Evolutionary conservation across 768 basidiomycete species (phyloP), one percentile per base, ranked within the genome.

Genomic region (Psilocybe cyanescens): DNA sequence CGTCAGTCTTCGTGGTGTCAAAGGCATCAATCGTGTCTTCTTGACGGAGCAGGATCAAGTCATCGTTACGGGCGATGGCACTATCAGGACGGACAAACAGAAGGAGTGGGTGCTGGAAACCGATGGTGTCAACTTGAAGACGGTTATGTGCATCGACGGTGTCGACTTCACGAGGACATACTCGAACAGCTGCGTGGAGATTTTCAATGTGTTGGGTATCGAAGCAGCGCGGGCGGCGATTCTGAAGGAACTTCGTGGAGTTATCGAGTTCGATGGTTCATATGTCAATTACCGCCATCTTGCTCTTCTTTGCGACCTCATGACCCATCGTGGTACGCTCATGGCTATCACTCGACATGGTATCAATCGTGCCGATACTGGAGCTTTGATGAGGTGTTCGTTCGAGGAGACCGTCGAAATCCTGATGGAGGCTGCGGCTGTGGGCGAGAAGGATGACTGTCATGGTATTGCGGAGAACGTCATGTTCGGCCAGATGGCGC

Each of bases 341-440:
- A 99, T 98, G 96, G 94, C 96, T 3, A 99, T 99, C 76, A 99
- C 97, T 56, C 95, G 97, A 41, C 97, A 99, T 70, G 97, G 97
- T 74, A 99, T 99, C 77, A 99, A 99, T 76, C 90, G 97, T 51
- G 91, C 96, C 28, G 97, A 99, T 68, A 98, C 97, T n/a, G 97
- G 97, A 17, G 97, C 97, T 3, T 82, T 99, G 56, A 99, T 99
- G 91, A 83, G 97, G 53, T 99, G 95, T 75, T 99, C 97, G 1
- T 99, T 99, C 82, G 97, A 99, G 75, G 97, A 99, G 81, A 99
- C 97, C 2, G 97, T 99, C 62, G 97, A 99, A 73, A 98, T 99
- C 68, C 76, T 99, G 58, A 96, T 99, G 91, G 97, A 99, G 73
- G 97, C 97, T 0, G 97, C 97, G 1, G 95, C 97, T 1, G 92